phyloP scores from a whole-genome alignment of 2,329 filamentous ascomycete species.

The Talaromyces marneffei region DNA sequence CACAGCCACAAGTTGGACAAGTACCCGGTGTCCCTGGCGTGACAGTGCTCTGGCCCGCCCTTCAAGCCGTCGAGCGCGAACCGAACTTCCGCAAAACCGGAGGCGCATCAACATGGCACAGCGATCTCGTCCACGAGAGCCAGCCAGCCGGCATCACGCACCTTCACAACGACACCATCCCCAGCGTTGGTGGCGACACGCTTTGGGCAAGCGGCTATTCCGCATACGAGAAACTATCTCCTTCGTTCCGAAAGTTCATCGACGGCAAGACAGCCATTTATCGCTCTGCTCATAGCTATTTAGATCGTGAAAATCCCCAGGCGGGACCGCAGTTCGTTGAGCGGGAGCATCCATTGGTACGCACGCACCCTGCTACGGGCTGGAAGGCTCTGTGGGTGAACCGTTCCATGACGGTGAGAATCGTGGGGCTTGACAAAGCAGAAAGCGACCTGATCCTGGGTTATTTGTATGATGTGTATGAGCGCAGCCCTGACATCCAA shows the following conservation, averaged over 20 bases:
- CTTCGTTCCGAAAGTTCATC: conserved; percentile 63
- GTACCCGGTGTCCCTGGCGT: conserved; percentile 62
- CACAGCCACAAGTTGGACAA: conserved; percentile 62
- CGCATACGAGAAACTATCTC: conserved; percentile 68
- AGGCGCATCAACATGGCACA: conserved; percentile 64
- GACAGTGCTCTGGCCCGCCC: conserved; percentile 64
- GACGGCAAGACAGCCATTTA: conserved; percentile 63
- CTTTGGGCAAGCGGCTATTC: conserved; percentile 67
- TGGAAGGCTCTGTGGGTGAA: conserved; percentile 73
- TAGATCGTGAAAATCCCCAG: conserved; percentile 57
- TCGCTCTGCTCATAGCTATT: conserved; percentile 59
- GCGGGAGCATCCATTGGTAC: conserved; percentile 61
- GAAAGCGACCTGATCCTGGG: conserved; percentile 64
- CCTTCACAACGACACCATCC: conserved; percentile 63
- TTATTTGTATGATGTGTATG: conserved; percentile 64
- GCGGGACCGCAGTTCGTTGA: conserved; percentile 62
- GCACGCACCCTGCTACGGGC: conserved; percentile 65
- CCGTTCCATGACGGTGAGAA: conserved; percentile 60
- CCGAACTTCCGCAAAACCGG: conserved; percentile 61
- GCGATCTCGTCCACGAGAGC: conserved; percentile 64
- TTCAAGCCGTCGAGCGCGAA: conserved; percentile 55
- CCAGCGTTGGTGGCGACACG: conserved; percentile 62
- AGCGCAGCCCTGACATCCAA: conserved; percentile 66
- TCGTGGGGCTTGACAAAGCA: conserved; percentile 62
- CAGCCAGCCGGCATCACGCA: conserved; percentile 67